Evolutionary conservation across 176 grass and related monocot genomes (phyloP).

Genomic region (Oryza australiensis): DNA sequence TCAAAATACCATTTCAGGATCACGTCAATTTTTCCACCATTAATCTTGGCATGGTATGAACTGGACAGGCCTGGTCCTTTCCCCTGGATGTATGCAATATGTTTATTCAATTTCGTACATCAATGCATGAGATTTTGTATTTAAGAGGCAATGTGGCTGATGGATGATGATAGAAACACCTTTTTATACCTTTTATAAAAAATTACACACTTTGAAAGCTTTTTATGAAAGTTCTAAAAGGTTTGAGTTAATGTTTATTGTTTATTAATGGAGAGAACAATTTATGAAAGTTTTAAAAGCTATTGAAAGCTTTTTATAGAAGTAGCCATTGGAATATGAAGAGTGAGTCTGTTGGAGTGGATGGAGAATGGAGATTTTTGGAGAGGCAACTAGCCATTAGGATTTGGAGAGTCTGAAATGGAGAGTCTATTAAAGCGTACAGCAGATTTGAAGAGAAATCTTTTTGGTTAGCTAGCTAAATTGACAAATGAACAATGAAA

Average conservation of each 20-base stretch:
- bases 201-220: neutral
- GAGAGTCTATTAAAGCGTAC: too few relatives aligned
- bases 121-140: neutral
- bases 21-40: neutral
- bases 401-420: too few relatives aligned
- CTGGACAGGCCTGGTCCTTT: neutral
- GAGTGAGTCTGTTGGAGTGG: too few relatives aligned
- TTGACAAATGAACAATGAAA: too few relatives aligned
- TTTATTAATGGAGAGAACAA: conserved; percentile 5
- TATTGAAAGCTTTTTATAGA: too few relatives aligned
- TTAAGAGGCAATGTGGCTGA: neutral
- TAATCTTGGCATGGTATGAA: neutral
- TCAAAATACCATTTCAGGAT: neutral
- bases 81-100: neutral
- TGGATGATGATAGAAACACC: neutral
- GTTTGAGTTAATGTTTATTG: neutral
- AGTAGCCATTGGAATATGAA: too few relatives aligned
- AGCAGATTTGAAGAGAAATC: too few relatives aligned
- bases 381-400: too few relatives aligned
- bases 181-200: too few relatives aligned
- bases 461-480: too few relatives aligned
- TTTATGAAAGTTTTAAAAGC: too few relatives aligned
- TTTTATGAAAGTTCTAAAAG: neutral
- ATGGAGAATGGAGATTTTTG: too few relatives aligned
- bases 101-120: neutral